These are phyloP conservation scores for Pterocarpus santalinus DNA, from an alignment of 306 rosid species.

Conservation along the genomic window DNA sequence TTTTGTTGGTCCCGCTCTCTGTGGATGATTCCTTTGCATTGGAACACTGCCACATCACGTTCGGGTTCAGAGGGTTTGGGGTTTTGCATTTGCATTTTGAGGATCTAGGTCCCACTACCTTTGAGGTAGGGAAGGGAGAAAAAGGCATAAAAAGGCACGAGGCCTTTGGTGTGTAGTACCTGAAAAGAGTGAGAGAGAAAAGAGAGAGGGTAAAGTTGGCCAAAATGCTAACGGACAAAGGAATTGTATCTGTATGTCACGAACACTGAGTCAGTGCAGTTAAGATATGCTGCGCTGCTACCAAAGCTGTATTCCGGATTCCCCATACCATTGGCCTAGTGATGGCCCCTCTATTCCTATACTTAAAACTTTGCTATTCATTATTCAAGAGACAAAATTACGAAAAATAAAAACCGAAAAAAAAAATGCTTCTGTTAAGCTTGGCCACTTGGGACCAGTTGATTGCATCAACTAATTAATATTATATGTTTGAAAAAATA, in stretches of 20 bases:
- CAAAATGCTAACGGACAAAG: conserved; percentile 53
- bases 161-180: conserved; percentile 52
- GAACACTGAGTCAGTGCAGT: conserved; percentile 35
- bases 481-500: background rate
- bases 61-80: conserved; percentile 9
- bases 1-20: conserved; percentile 41
- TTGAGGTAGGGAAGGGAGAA: background rate
- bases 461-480: background rate
- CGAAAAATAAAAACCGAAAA: background rate
- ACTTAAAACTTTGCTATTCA: background rate
- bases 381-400: background rate
- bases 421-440: background rate
- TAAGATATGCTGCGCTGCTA: conserved; percentile 35
- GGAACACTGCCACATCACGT: conserved; percentile 39
- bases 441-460: background rate
- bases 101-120: conserved; percentile 28
- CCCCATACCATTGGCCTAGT: background rate
- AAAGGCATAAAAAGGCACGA: conserved; percentile 49
- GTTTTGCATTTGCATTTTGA: background rate
- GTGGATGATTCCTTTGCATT: conserved; percentile 2
- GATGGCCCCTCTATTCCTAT: background rate
- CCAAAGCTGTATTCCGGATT: conserved; percentile 6
- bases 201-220: background rate
- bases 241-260: conserved; percentile 43
- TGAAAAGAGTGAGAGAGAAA: conserved; percentile 30